Evolutionary conservation across 306 rosid genomes (phyloP).

Genomic region (Casuarina equisetifolia): DNA sequence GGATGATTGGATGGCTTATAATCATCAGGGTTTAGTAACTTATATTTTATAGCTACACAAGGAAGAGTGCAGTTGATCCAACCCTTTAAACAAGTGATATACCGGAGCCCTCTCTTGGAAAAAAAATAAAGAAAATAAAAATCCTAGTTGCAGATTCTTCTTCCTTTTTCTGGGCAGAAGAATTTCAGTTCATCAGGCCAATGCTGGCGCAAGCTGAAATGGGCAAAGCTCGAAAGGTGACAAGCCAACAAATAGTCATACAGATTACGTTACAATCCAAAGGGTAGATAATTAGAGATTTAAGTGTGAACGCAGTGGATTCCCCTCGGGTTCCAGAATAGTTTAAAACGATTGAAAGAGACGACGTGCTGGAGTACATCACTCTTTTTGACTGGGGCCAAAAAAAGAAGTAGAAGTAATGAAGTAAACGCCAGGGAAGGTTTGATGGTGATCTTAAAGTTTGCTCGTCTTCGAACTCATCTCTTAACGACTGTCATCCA

Average conservation of each 20-base stretch:
- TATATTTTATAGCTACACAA: too few species aligned
- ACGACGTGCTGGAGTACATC: neutral
- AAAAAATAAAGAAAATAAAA: too few species aligned
- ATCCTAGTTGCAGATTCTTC: too few species aligned
- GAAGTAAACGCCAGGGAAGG: too few species aligned
- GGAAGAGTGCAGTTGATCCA: too few species aligned
- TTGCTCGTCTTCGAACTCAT: neutral
- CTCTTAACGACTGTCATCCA: neutral
- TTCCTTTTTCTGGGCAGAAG: neutral
- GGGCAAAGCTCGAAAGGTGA: neutral
- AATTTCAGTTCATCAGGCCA: neutral
- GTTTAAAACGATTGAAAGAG: neutral
- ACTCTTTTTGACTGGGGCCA: neutral
- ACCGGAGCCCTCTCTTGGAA: too few species aligned
- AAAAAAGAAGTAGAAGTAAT: neutral
- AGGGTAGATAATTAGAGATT: neutral
- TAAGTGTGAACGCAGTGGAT: neutral
- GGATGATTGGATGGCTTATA: too few species aligned
- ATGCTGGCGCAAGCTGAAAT: neutral
- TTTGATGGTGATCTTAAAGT: too few species aligned
- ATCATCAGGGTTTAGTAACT: too few species aligned
- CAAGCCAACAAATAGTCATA: neutral
- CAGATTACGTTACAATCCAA: too few species aligned
- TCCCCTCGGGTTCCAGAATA: neutral
- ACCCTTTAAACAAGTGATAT: too few species aligned